Evolutionary conservation across 2,329 filamentous ascomycete species (phyloP).

Genomic region (Xylariaceae sp.): DNA sequence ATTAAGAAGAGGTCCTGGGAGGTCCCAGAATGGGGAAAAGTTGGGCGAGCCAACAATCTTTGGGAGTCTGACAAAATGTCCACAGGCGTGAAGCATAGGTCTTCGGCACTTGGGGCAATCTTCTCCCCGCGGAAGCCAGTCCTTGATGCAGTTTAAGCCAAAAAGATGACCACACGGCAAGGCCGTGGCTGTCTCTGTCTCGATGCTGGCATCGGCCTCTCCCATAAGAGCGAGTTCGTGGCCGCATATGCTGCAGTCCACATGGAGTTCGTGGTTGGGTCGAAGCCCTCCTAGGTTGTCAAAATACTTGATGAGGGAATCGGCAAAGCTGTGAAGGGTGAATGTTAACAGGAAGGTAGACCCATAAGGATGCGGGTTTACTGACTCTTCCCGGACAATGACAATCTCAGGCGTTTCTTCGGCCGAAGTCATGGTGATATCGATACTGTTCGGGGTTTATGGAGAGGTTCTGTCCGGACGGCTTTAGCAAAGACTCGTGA

Average conservation of each 20-base stretch:
- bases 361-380: neutral
- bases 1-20: no score
- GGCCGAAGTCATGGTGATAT: no score
- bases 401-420: no score
- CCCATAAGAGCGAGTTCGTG: constrained; percentile 4
- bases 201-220: neutral
- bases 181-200: constrained; percentile 5
- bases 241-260: constrained; percentile 11
- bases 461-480: no score
- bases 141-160: neutral
- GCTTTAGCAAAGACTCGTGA: no score
- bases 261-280: neutral
- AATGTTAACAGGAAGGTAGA: neutral
- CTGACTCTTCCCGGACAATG: neutral
- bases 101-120: constrained; percentile 13
- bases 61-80: neutral
- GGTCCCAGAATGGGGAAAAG: no score
- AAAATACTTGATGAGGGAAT: neutral
- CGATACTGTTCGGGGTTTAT: no score
- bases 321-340: neutral
- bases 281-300: neutral
- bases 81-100: neutral
- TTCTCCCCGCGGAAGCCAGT: neutral
- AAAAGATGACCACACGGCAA: constrained; percentile 15
- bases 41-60: no score